A percentile compares a stretch with the other conserved stretches of the same genome.
These are phyloP conservation scores for Aspergillus fructus DNA, from an alignment of 2,329 filamentous ascomycete genomes.

Conservation along the genomic window DNA sequence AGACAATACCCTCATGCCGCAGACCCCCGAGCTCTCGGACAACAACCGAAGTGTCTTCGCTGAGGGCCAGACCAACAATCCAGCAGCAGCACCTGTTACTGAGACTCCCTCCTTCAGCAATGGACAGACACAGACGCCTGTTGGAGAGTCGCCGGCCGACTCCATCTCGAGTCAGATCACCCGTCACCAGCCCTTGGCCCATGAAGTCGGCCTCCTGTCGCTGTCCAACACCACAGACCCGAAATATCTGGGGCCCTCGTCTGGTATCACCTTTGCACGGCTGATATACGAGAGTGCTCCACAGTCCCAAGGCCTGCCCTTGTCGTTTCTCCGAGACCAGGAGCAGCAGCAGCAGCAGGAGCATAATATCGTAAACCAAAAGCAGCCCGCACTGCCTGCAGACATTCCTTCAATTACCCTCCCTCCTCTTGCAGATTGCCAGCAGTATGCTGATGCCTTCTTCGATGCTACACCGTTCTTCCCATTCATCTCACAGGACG, in stretches of 20 bases:
- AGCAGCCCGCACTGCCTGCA: neutral
- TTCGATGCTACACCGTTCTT: neutral
- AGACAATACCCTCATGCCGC: neutral
- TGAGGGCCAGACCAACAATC: neutral
- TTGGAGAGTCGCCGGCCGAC: slow-evolving; percentile 1
- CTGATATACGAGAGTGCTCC: slow-evolving; percentile 7
- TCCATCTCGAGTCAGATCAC: slow-evolving; percentile 5
- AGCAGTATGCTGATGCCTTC: neutral
- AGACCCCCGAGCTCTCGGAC: neutral
- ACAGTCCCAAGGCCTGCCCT: slow-evolving; percentile 2
- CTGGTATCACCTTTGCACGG: slow-evolving; percentile 2
- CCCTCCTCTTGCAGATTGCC: neutral
- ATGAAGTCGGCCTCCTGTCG: slow-evolving; percentile 5
- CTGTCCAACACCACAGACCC: slow-evolving; percentile 7
- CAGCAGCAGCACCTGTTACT: neutral
- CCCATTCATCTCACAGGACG: neutral
- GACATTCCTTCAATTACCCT: neutral
- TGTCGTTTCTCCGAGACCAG: neutral
- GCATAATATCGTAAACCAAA: too few species aligned
- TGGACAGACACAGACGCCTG: neutral
- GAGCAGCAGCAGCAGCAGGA: neutral
- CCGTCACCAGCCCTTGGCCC: slow-evolving; percentile 2
- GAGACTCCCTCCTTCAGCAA: neutral
- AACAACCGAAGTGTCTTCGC: neutral
- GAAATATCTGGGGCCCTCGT: slow-evolving; percentile 7